A percentile compares a stretch with the other conserved stretches of the same genome.
phyloP scores from a whole-genome alignment of 805 yeast species.

The Suhomyces sp. region DNA sequence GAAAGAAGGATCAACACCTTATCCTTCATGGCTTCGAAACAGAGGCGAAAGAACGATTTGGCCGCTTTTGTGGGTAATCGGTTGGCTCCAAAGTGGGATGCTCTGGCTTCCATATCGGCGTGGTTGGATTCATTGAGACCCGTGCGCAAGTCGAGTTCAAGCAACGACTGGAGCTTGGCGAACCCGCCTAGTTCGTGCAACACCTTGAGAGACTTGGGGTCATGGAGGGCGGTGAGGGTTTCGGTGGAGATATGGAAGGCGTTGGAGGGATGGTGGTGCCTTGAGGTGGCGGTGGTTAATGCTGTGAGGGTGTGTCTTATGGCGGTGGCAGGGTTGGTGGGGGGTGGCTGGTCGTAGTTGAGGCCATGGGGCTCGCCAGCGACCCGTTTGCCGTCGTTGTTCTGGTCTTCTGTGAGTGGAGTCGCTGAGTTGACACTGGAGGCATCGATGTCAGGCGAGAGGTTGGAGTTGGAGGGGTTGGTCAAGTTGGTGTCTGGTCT shows the following conservation, averaged over 20 bases:
- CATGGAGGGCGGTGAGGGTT: slow-evolving; percentile 52
- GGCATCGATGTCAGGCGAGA: too few species aligned
- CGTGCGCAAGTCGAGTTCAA: slow-evolving; percentile 33
- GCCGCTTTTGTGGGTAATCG: slow-evolving; percentile 68
- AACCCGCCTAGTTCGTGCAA: slow-evolving; percentile 48
- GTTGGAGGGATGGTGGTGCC: too few species aligned
- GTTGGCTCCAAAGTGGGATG: slow-evolving; percentile 63
- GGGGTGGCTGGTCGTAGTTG: slow-evolving; percentile 1
- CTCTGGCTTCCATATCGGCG: slow-evolving; percentile 37
- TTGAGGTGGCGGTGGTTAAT: slow-evolving; percentile 1
- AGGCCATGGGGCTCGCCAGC: slow-evolving; percentile 1
- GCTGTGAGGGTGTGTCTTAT: slow-evolving; percentile 6
- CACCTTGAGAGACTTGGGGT: slow-evolving; percentile 56
- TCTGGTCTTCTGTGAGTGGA: slow-evolving; percentile 8
- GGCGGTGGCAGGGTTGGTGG: neutral
- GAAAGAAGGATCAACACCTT: slow-evolving; percentile 81
- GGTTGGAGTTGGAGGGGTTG: slow-evolving; percentile 3
- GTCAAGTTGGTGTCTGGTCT: neutral
- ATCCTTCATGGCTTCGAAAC: slow-evolving; percentile 86
- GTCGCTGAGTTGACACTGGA: slow-evolving; percentile 14
- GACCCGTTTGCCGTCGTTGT: slow-evolving; percentile 2
- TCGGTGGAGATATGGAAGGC: slow-evolving; percentile 15
- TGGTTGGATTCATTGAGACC: slow-evolving; percentile 44
- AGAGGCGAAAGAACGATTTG: slow-evolving; percentile 64
- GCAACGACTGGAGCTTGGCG: slow-evolving; percentile 27